Base-by-base conservation (phyloP, 2,329 filamentous ascomycete species). In the Ophiostoma novo-ulmi region DNA sequence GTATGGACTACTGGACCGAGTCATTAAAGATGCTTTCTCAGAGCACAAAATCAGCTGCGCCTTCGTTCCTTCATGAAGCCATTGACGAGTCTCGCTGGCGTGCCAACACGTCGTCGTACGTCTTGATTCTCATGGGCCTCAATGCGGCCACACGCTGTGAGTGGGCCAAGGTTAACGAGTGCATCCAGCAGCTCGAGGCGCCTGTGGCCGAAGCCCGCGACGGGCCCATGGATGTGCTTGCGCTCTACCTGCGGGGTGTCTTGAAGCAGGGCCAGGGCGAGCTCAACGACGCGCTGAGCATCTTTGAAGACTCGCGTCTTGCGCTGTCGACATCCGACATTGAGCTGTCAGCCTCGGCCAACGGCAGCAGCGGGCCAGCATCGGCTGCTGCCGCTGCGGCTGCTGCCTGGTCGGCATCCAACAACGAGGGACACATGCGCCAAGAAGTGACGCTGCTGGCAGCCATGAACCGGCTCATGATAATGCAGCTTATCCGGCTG, bases 241-340 rank as follows among this genome's bases (percentile, higher is more conserved):
- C 87, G 7, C 81, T 87, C 63, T 97, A 97, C 78, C 86, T 97
- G 22, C 83, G 85, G 0, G 94, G 91, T 0, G 85, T 91, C 8
- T 90, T 93, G 75, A 83, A 88, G 69, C 94, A 97, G 80, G 91
- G 90, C 22, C 89, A 85, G 5, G 93, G 93, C 20, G 85, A 93
- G 73, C 83, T 95, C 1, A 81, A 86, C n/a, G 80, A 81, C 1
- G 93, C 94, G 3, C 80, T 93, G 17, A 75, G 81, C 3, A 84
- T 89, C 11, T 97, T 92, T 79, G 84, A 86, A 72, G 85, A 88
- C 58, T 80, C 84, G 1, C 79, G 82, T 22, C 88, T 97, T 74
- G 80, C 81, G 1, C 79, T 92, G 31, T 68, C 68, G 61, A 13
- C 35, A 35, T 22, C 11, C 7, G 66, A 68, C 20, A 35, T 52